Conservation (phyloP, 208 protist genomes). For the Acanthamoeba culbertsoni region DNA sequence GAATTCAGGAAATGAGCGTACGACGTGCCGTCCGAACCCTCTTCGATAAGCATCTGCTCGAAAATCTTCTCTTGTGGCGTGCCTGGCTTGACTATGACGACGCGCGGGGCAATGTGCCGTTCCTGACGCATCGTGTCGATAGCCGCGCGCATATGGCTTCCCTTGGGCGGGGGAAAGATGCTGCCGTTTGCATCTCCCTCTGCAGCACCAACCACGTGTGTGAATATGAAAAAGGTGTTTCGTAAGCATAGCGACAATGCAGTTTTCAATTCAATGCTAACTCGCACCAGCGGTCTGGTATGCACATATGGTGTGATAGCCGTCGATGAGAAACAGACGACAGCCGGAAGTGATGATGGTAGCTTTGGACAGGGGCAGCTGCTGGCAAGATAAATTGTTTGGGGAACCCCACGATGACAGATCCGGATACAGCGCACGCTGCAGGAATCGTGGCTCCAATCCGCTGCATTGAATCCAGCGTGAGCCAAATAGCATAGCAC, state of each 20-base stretch:
- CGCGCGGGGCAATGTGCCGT: not conserved
- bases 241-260: not conserved
- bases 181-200: not conserved
- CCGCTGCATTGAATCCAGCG: too few relatives aligned
- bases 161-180: not conserved
- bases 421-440: slow-evolving; percentile 23
- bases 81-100: slow-evolving; percentile 29
- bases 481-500: too few relatives aligned
- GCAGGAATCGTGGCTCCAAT: slow-evolving; percentile 25
- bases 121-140: not conserved
- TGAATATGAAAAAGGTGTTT: not conserved
- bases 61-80: not conserved
- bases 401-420: slow-evolving; percentile 9
- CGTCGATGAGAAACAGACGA: slow-evolving; percentile 36
- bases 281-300: not conserved
- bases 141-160: not conserved
- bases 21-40: not conserved
- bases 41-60: slow-evolving; percentile 44
- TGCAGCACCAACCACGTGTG: not conserved
- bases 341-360: not conserved
- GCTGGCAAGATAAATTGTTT: not conserved
- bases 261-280: not conserved
- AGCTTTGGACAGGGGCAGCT: not conserved
- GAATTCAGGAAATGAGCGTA: slow-evolving; percentile 47
- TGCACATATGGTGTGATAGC: slow-evolving; percentile 6